Evolutionary conservation across 257 asterid species (phyloP), one percentile per base, ranked within the genome.

Genomic region (Lycium barbarum): DNA sequence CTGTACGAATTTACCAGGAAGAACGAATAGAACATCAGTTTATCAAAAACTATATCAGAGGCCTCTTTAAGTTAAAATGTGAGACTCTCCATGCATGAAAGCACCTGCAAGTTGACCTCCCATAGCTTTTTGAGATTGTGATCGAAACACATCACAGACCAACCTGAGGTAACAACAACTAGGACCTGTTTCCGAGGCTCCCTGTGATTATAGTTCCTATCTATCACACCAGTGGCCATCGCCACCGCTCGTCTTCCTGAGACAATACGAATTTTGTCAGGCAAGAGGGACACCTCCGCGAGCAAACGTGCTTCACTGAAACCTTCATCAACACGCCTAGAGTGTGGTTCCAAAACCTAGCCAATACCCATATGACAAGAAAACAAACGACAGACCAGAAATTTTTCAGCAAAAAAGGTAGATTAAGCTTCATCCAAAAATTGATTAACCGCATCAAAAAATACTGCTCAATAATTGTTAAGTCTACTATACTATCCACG

Each of bases 111-210:
- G 90, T 95, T 95, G 72, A 88, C 93, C 58, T 97, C 99, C 99
- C 99, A 97, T 53, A 95, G 94, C 91, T 95, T 97, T 38, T 90
- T 90, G 90, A 95, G 98, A 89, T 97, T 97, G 94, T 97, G 99
- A 88, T 97, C 97, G 33, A 95, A 97, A 86, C 99, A 97, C 99
- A 97, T 95, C 82, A 95, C 97, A 68, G 92, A 90, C 99, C 98
- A 97, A 81, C 96, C 98, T 72, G 98, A 94, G 83, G 99, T 97
- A 55, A 97, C 98, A 61, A 95, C 98, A 86, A 97, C 99, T 72
- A 95, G 86, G 54, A 97, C 99, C 92, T 94, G 98, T 88, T 97
- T 97, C 55, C 87, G 91, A 61, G 93, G 94, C 84, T 93, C 98
- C 88, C 88, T 89, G 66, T 84, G 89, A 87, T 92, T 92, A 84